These are phyloP conservation scores for Pythium insidiosum DNA, from an alignment of 352 stramenopile species.

Conservation along the genomic window DNA sequence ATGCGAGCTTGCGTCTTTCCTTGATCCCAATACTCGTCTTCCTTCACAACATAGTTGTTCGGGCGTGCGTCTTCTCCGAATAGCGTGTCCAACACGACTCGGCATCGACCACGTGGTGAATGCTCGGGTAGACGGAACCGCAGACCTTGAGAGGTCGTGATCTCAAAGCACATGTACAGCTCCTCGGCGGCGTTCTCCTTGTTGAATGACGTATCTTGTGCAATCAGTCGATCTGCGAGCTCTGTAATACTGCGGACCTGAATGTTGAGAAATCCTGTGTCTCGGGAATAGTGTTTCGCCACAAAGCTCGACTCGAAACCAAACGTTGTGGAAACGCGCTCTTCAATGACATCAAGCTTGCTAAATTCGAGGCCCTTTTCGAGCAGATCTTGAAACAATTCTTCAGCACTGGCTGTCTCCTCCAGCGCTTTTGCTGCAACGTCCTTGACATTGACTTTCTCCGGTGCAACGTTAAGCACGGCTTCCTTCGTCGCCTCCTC, in stretches of 20 bases:
- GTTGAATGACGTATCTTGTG: conserved; percentile 23
- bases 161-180: conserved; percentile 36
- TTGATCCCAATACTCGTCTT: conserved; percentile 33
- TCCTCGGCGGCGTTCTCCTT: conserved; percentile 20
- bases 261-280: conserved; percentile 29
- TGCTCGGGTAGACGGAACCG: conserved; percentile 8
- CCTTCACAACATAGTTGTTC: conserved; percentile 14
- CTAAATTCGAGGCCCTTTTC: conserved; percentile 36
- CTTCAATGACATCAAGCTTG: conserved; percentile 30
- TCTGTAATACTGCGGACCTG: conserved; percentile 28
- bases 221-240: conserved; percentile 24
- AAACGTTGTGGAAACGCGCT: conserved; percentile 14
- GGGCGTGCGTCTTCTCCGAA: conserved; percentile 18
- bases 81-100: conserved; percentile 8
- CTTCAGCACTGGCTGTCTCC: conserved; percentile 30
- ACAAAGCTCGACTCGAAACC: conserved; percentile 18
- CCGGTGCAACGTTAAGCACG: conserved; percentile 29
- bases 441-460: conserved; percentile 42
- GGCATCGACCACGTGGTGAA: background rate
- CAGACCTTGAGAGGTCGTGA: conserved; percentile 20
- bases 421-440: conserved; percentile 33
- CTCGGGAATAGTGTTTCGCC: conserved; percentile 20
- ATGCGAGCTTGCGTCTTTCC: conserved; percentile 23
- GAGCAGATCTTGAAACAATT: conserved; percentile 37
- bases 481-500: conserved; percentile 34